These are phyloP conservation scores for Thelonectria discophora DNA, from an alignment of 2,329 filamentous ascomycete species.

Conservation along the genomic window DNA sequence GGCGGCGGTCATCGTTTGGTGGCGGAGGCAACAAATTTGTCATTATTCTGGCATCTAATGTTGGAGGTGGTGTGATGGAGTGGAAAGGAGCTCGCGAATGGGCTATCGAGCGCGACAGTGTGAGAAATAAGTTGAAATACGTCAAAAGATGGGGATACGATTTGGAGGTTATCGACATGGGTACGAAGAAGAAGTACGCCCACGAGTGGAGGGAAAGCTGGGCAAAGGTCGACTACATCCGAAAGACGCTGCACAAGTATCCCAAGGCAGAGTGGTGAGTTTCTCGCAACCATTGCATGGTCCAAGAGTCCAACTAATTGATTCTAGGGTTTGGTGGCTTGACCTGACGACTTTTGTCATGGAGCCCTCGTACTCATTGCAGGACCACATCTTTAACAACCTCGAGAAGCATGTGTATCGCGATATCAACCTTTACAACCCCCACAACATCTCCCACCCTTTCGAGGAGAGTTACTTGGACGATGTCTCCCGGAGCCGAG, in stretches of 20 bases:
- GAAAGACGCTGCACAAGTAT: slow-evolving; percentile 89
- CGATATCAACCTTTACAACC: slow-evolving; percentile 96
- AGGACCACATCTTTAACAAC: slow-evolving; percentile 87
- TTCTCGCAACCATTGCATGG: not conserved
- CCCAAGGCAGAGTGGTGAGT: slow-evolving; percentile 94
- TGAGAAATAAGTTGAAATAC: slow-evolving; percentile 94
- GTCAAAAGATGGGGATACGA: slow-evolving; percentile 91
- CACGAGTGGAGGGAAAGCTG: slow-evolving; percentile 99
- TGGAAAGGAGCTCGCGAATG: slow-evolving; percentile 98
- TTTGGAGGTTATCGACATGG: slow-evolving; percentile 97
- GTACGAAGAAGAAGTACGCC: slow-evolving; percentile 97
- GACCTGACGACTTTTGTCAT: slow-evolving; percentile 98
- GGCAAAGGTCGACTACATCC: slow-evolving; percentile 97
- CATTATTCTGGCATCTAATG: slow-evolving; percentile 90
- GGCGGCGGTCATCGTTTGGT: slow-evolving; percentile 75
- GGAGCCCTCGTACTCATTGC: slow-evolving; percentile 91
- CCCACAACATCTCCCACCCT: slow-evolving; percentile 91
- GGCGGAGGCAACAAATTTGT: slow-evolving; percentile 92
- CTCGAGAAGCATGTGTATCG: slow-evolving; percentile 81
- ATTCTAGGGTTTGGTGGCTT: slow-evolving; percentile 98
- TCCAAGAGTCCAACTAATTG: slow-evolving; percentile 21
- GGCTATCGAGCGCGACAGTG: slow-evolving; percentile 96
- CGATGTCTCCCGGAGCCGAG: slow-evolving; percentile 71
- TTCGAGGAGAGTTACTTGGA: slow-evolving; percentile 80
- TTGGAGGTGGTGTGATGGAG: slow-evolving; percentile 97